A percentile compares a stretch with the other conserved stretches of the same genome.
These are phyloP conservation scores for Scheffersomyces titani DNA, from an alignment of 1,139 yeast genomes.

Conservation along the genomic window DNA sequence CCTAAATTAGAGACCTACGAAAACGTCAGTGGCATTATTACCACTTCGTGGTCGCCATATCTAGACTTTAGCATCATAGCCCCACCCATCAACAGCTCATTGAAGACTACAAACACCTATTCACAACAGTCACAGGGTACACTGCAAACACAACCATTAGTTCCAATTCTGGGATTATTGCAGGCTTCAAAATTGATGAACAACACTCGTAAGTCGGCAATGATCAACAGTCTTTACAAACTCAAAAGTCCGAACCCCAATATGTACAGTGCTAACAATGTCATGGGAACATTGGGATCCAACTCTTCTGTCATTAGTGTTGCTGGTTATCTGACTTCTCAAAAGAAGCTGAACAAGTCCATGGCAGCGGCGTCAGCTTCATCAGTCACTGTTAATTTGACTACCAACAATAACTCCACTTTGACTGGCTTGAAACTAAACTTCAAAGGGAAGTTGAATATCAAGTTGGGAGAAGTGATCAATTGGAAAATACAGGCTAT, in stretches of 20 bases:
- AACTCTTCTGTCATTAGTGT: constrained; percentile 4
- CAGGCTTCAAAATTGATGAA: constrained; percentile 8
- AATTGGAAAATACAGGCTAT: constrained; percentile 70
- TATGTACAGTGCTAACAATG: neutral
- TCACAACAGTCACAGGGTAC: constrained; percentile 13
- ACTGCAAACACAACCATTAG: constrained; percentile 20
- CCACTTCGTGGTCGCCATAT: constrained; percentile 62
- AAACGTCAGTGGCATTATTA: constrained; percentile 34
- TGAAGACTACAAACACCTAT: constrained; percentile 26
- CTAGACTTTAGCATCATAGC: constrained; percentile 57
- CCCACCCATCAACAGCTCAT: constrained; percentile 45
- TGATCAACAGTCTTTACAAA: constrained; percentile 19
- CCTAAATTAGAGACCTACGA: constrained; percentile 7
- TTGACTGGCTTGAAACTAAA: constrained; percentile 57
- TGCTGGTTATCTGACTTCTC: neutral
- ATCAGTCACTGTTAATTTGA: constrained; percentile 45
- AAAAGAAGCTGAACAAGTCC: constrained; percentile 10
- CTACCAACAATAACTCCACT: constrained; percentile 31
- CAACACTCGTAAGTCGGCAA: constrained; percentile 18
- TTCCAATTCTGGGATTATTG: constrained; percentile 3
- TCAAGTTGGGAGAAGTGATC: constrained; percentile 60
- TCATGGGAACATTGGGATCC: constrained; percentile 2
- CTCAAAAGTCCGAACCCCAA: constrained; percentile 12
- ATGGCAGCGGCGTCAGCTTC: constrained; percentile 34
- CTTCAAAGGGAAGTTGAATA: constrained; percentile 63